Percentiles rank a stretch among this genome's conserved stretches.
Conservation (phyloP, 2,329 filamentous ascomycete genomes). For the Fusarium vanettenii region DNA sequence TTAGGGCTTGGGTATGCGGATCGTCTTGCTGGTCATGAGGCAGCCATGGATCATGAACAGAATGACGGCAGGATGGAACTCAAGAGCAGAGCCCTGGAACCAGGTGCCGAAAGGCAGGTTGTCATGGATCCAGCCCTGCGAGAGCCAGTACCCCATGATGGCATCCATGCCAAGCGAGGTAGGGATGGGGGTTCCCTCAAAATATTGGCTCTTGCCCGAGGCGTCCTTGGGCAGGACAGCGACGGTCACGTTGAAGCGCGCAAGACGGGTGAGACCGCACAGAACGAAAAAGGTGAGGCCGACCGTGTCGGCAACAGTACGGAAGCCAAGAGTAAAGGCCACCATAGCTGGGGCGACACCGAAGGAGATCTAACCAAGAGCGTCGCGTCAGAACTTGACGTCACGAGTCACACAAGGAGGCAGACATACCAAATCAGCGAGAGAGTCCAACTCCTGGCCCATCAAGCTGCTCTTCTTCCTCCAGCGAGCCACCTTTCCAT, state of each 20-base stretch:
- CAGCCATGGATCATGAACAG: constrained; percentile 91
- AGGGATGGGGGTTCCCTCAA: constrained; percentile 96
- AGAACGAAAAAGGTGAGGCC: constrained; percentile 89
- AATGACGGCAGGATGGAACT: constrained; percentile 85
- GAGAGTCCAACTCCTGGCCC: constrained; percentile 96
- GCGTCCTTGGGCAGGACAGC: constrained; percentile 90
- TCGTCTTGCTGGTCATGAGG: constrained; percentile 93
- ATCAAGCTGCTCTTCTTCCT: constrained; percentile 96
- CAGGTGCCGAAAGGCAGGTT: constrained; percentile 81
- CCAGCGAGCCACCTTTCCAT: constrained; percentile 96
- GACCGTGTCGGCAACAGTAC: constrained; percentile 85
- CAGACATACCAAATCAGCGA: constrained; percentile 85
- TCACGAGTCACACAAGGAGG: constrained; percentile 1
- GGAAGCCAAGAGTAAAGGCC: constrained; percentile 89
- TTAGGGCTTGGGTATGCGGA: constrained; percentile 92
- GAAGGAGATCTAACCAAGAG: constrained; percentile 81
- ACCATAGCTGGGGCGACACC: constrained; percentile 89
- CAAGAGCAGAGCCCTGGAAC: constrained; percentile 74
- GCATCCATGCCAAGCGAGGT: constrained; percentile 85
- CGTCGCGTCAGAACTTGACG: constrained; percentile 16
- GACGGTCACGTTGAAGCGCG: constrained; percentile 97
- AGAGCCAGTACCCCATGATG: constrained; percentile 91
- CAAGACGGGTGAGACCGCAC: constrained; percentile 90
- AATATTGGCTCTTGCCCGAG: constrained; percentile 91
- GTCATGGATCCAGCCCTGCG: constrained; percentile 81